Conservation (phyloP, 768 basidiomycete species). For the Rhodotorula paludigena region DNA sequence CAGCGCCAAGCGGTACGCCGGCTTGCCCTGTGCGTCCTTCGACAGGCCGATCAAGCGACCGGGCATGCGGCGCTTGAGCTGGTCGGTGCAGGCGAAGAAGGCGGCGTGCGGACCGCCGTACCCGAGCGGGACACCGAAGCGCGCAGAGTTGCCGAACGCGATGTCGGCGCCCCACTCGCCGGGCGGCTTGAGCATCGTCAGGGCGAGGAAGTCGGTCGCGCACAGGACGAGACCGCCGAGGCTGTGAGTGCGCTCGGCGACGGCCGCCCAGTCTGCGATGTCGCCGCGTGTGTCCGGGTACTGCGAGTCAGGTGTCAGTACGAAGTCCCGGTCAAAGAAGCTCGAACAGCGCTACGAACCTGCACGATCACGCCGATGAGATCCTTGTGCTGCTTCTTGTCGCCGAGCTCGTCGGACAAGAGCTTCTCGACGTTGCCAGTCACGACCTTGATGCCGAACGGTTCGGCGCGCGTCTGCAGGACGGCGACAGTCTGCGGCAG, state of each 20-base stretch:
- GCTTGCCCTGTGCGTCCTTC: slow-evolving; percentile 73
- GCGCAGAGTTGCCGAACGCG: slow-evolving; percentile 86
- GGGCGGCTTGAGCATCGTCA: slow-evolving; percentile 87
- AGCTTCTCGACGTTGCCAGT: slow-evolving; percentile 52
- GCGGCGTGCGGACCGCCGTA: slow-evolving; percentile 96
- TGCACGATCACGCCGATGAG: slow-evolving; percentile 75
- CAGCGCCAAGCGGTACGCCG: slow-evolving; percentile 84
- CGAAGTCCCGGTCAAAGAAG: background rate
- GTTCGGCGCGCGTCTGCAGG: slow-evolving; percentile 81
- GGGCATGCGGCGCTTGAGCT: slow-evolving; percentile 96
- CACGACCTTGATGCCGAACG: slow-evolving; percentile 80
- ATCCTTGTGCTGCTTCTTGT: slow-evolving; percentile 52
- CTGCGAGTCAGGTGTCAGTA: slow-evolving; percentile 50
- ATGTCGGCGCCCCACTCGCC: slow-evolving; percentile 99
- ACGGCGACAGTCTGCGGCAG: slow-evolving; percentile 86
- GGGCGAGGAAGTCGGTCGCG: slow-evolving; percentile 84
- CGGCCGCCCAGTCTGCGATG: slow-evolving; percentile 64
- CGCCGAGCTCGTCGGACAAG: slow-evolving; percentile 29
- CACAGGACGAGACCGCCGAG: slow-evolving; percentile 75
- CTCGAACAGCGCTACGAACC: background rate
- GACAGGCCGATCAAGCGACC: slow-evolving; percentile 88
- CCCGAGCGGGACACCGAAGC: slow-evolving; percentile 95
- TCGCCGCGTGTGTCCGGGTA: slow-evolving; percentile 87
- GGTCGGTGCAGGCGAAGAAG: slow-evolving; percentile 90
- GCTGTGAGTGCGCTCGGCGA: slow-evolving; percentile 66